A percentile compares a stretch with the other conserved stretches of the same genome.
These are phyloP conservation scores for Setomelanomma holmii DNA, from an alignment of 2,329 filamentous ascomycete species.

Conservation along the genomic window DNA sequence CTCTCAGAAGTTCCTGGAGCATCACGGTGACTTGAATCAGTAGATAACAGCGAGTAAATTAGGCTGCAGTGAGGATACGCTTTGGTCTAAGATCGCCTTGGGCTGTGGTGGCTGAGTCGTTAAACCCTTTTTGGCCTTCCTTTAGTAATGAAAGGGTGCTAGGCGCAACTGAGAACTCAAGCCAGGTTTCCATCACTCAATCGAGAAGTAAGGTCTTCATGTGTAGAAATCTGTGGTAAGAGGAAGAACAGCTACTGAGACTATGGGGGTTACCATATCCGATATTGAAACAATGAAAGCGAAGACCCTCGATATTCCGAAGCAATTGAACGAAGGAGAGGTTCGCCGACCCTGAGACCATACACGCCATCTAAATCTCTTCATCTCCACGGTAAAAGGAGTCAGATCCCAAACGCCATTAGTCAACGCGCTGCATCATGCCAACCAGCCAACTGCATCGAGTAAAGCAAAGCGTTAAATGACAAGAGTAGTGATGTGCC, in stretches of 20 bases:
- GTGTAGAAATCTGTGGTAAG: no score
- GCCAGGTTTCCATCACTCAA: no score
- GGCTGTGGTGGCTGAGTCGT: neutral
- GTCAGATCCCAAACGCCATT: conserved; percentile 11
- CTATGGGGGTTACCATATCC: no score
- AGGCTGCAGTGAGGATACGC: neutral
- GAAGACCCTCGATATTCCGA: no score
- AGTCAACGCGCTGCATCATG: conserved; percentile 16
- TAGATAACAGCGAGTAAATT: neutral
- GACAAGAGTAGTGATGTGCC: conserved; percentile 16
- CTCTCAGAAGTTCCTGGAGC: neutral
- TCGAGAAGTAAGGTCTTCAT: no score
- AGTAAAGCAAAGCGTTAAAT: conserved; percentile 10
- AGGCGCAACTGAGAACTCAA: no score
- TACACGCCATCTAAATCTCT: conserved; percentile 6
- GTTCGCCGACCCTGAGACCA: no score
- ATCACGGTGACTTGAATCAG: neutral
- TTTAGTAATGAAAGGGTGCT: neutral
- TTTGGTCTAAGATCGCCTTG: neutral
- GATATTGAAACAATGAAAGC: no score
- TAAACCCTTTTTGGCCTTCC: neutral
- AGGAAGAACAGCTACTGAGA: no score
- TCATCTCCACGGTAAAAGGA: conserved; percentile 4
- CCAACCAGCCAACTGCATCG: conserved; percentile 1
- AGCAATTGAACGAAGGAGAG: no score